Evolutionary conservation across 768 basidiomycete genomes (phyloP), one percentile per base, ranked within the genome.

Genomic region (Cystofilobasidium capitatum): DNA sequence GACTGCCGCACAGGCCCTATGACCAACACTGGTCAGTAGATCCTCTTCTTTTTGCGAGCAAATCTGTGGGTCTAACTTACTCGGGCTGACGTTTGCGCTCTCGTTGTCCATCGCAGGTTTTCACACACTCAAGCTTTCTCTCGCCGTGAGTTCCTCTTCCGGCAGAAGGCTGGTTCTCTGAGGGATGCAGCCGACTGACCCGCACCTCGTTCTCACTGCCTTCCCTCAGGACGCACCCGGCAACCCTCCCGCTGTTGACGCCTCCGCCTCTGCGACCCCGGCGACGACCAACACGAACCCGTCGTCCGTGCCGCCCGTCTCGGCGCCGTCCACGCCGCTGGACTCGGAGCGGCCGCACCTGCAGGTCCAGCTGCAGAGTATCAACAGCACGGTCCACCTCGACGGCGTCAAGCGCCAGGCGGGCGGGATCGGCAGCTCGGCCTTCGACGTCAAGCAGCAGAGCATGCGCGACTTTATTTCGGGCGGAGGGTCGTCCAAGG

Each of bases 401-500:
- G 74, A 76, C 3, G 75, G 76, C 0, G 59, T 79, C 17, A 81
- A 78, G 57, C 83, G 89, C 5, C 89, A 91, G 75, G 5, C 81
- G 68, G 88, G 88, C 3, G 88, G 90, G 1, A 86, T 89, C 55
- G 86, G 88, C 8, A 85, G 83, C 57, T 75, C 82, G 16, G 82
- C 85, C 0, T 82, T 86, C 73, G 89, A 92, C 73, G 83, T 85
- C 36, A 83, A 83, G 67, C 89, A 93, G 74, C 80, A 82, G 70
- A 84, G 86, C 73, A 86, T 92, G 55, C 82, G 87, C 26, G 80
- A 81, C 3, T 91, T 89, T 79, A 88, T 91, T 70, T 89, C 90
- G 77, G 91, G 89, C 14, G 90, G 75, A 20, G 74, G 70, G 2
- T 7, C 13, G 14, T 26, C 51, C 3, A 55, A 55, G 51, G 26